A percentile compares a stretch with the other conserved stretches of the same genome.
Conservation (phyloP, 495 filamentous ascomycete genomes). For the Lentithecium fluviatile region DNA sequence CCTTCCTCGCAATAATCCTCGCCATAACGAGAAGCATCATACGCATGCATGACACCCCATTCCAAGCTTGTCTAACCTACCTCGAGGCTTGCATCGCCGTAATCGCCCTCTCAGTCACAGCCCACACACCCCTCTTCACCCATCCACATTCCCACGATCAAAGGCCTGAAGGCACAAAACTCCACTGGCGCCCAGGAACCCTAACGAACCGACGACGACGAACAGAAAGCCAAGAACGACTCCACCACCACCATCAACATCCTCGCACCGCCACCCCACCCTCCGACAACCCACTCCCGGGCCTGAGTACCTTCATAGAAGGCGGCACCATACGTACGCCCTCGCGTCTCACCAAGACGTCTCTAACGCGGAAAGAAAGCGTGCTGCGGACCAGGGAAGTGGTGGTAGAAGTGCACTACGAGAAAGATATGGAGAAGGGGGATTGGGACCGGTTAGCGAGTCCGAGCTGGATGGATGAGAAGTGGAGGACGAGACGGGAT, state of each 20-base stretch:
- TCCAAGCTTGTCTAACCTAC: not conserved
- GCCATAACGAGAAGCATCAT: not conserved
- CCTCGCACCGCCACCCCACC: not conserved
- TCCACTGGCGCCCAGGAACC: not conserved
- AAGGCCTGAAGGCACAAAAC: not conserved
- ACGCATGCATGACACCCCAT: not conserved
- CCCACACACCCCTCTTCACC: not conserved
- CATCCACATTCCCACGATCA: not conserved
- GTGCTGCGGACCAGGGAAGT: not conserved
- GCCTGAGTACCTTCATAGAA: not conserved
- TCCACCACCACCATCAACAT: not conserved
- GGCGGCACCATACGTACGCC: not conserved
- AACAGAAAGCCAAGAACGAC: not conserved
- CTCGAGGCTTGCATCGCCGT: not conserved
- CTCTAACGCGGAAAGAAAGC: not conserved
- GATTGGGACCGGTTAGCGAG: not conserved
- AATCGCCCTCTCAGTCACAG: not conserved
- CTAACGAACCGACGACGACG: not conserved
- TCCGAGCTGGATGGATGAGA: constrained; percentile 1
- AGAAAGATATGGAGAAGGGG: not conserved
- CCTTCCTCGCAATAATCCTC: not conserved
- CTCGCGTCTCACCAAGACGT: not conserved
- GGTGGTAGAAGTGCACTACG: not conserved
- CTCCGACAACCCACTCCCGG: not conserved
- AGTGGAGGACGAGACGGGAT: not conserved